Evolutionary conservation across 2,329 filamentous ascomycete genomes (phyloP), one percentile per base, ranked within the genome.

Genomic region (Botrytis fabae): DNA sequence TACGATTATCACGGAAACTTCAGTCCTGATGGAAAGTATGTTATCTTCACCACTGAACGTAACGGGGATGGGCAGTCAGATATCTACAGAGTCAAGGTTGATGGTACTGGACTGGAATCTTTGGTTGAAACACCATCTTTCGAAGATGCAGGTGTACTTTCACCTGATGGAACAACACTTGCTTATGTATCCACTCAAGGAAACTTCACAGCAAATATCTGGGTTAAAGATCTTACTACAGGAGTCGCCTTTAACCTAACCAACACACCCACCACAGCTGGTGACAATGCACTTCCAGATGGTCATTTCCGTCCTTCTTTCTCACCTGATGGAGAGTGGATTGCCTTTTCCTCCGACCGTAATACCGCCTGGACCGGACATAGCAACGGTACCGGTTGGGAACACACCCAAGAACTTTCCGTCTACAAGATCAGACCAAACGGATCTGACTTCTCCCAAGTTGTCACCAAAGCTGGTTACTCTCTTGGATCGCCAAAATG

Each of bases 291-390:
- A 40, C 28, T 60, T 4, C 57, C 69, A 62, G 46, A 44, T 51
- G 81, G 83, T 9, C 78, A 82, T 74, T 84, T 83, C 74, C 79
- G 81, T 2, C 83, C 83, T 0, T 75, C 76, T 8, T 84, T 82
- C 82, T 83, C 82, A 0, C 83, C 83, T 0, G 79, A 84, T 59
- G 82, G 83, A 32, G 72, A 83, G 71, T 84, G 82, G 81, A 78
- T 84, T 70, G 81, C 79, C 3, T 84, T 85, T 71, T 79, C 79
- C 20, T 85, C 83, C 2, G 83, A 85, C 65, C 80, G 81, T 42
- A 84, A 84, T 70, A 84, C 83, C 1, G 77, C 78, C 25, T 85
- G 83, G 83, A 79, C 79, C 5, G 83, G 83, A 0, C 83, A 85
- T 72, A 80, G 81, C 20, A 80, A 82, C 70, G 80, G 82, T 28